A percentile compares a stretch with the other conserved stretches of the same genome.
phyloP scores from a whole-genome alignment of 2,329 filamentous ascomycete species.

The Thielaviopsis populi region DNA sequence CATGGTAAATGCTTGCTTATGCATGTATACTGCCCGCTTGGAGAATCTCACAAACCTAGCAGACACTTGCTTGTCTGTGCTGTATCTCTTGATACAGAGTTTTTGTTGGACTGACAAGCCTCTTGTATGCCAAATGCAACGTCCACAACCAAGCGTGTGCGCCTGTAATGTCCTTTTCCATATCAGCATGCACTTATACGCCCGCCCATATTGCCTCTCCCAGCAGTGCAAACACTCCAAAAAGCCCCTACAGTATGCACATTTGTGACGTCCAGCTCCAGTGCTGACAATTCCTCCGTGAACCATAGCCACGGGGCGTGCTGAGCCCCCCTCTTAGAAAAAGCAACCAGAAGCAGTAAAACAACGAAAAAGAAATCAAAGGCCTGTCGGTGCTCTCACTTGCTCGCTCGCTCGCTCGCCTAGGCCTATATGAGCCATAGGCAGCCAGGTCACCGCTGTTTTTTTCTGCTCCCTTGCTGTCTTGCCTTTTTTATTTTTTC shows the following conservation, averaged over 20 bases:
- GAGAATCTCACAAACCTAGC: too few species aligned
- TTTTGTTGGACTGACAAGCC: background rate
- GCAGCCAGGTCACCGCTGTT: background rate
- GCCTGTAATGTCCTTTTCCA: background rate
- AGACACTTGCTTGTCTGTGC: background rate
- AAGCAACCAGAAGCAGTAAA: background rate
- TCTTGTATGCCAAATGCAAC: constrained; percentile 1
- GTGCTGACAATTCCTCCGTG: background rate
- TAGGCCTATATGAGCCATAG: too few species aligned
- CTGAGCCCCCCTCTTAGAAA: background rate
- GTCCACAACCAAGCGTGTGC: background rate
- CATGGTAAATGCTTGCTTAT: too few species aligned
- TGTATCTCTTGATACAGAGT: background rate
- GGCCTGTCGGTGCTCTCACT: background rate
- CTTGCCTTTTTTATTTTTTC: background rate
- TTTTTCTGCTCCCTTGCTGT: background rate
- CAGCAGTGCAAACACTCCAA: background rate
- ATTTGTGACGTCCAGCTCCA: background rate
- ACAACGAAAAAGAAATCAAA: background rate
- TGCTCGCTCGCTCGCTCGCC: background rate
- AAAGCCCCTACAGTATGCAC: background rate
- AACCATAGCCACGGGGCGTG: background rate
- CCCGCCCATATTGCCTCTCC: background rate
- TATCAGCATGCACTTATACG: background rate
- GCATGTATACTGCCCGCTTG: too few species aligned